phyloP scores from a whole-genome alignment of 2,329 filamentous ascomycete genomes.

The Botrytis sinoallii region DNA sequence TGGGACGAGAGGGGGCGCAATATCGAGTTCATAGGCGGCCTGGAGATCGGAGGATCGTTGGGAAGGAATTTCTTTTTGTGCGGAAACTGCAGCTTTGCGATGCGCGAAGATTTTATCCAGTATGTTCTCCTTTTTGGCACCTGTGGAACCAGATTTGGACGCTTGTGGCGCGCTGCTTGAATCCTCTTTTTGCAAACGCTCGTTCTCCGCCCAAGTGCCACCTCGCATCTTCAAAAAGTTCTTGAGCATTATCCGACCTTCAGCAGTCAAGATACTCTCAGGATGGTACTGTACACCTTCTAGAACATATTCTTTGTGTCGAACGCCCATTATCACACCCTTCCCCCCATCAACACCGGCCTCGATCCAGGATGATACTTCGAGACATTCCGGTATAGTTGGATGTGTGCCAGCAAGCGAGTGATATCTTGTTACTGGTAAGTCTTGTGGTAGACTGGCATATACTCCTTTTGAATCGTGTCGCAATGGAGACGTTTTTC shows the following conservation, averaged over 20 bases:
- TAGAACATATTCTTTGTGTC: conserved; percentile 86
- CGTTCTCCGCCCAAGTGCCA: conserved; percentile 87
- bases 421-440: conserved; percentile 93
- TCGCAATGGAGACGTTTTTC: conserved; percentile 87
- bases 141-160: conserved; percentile 30
- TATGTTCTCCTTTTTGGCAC: conserved; percentile 72
- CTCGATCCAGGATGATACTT: conserved; percentile 87
- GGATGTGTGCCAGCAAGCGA: conserved; percentile 89
- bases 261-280: conserved; percentile 90
- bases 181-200: conserved; percentile 49
- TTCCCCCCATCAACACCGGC: conserved; percentile 71
- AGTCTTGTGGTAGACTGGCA: conserved; percentile 69
- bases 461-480: conserved; percentile 95
- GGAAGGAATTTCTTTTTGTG: conserved; percentile 82
- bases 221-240: conserved; percentile 88
- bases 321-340: conserved; percentile 92
- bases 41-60: conserved; percentile 80
- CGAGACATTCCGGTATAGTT: conserved; percentile 79
- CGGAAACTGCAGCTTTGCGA: conserved; percentile 69
- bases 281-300: conserved; percentile 98
- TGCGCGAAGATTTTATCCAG: conserved; percentile 86
- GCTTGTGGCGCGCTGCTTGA: conserved; percentile 32
- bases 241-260: conserved; percentile 83
- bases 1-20: conserved; percentile 78
- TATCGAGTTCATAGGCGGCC: conserved; percentile 78